These are phyloP conservation scores for Phalaenopsis aphrodite DNA, from an alignment of 106 monocot genomes.

Conservation along the genomic window DNA sequence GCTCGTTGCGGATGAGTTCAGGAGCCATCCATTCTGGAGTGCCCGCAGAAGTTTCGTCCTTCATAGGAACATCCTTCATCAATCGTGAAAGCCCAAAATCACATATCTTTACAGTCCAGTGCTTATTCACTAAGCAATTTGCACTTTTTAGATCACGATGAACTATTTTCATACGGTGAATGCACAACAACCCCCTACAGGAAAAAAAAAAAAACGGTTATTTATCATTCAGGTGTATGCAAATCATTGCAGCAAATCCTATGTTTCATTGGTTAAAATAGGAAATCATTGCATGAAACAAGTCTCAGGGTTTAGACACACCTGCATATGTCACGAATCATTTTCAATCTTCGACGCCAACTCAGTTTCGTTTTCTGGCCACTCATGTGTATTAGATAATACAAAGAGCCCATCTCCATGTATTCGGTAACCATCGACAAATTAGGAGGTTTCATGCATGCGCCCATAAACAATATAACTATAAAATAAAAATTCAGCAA, in stretches of 20 bases:
- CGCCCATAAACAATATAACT: conserved; percentile 97
- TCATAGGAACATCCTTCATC: conserved; percentile 52
- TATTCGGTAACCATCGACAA: conserved; percentile 97
- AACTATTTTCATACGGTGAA: conserved; percentile 96
- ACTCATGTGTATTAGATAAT: conserved; percentile 92
- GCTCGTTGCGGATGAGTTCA: conserved; percentile 87
- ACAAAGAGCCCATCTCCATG: conserved; percentile 99
- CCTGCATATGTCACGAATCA: conserved; percentile 99
- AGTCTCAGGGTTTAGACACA: conserved; percentile 1
- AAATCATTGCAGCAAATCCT: neutral
- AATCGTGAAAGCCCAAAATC: conserved; percentile 91
- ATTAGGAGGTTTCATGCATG: conserved; percentile 89
- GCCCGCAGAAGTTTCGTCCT: conserved; percentile 82
- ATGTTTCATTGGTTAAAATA: neutral
- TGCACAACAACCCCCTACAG: conserved; percentile 92
- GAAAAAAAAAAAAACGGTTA: neutral
- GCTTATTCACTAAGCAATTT: conserved; percentile 90
- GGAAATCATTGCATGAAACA: neutral
- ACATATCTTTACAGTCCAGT: conserved; percentile 96
- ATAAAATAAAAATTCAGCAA: conserved; percentile 19
- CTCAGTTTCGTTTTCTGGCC: conserved; percentile 88
- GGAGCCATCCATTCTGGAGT: conserved; percentile 99
- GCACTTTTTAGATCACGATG: conserved; percentile 98
- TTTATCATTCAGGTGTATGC: too few species aligned
- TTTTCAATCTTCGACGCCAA: conserved; percentile 90